phyloP scores from a whole-genome alignment of 306 rosid species.

The Prunus dulcis region DNA sequence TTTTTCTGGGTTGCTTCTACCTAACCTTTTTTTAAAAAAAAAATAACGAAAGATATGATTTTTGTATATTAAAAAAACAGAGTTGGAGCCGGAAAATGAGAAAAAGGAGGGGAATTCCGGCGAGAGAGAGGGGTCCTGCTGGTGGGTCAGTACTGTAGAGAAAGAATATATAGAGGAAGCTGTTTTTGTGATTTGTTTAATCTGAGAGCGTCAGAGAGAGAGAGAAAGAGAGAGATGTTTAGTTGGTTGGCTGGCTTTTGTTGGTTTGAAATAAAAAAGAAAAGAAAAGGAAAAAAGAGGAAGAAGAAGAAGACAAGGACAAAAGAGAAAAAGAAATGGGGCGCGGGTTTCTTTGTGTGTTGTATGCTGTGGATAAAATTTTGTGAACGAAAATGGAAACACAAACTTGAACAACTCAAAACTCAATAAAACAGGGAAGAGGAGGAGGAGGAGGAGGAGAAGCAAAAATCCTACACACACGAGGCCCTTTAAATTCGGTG shows the following conservation, averaged over 20 bases:
- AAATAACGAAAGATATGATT: no score
- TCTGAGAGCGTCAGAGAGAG: constrained; percentile 19
- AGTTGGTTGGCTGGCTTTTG: constrained; percentile 43
- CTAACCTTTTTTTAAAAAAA: not conserved
- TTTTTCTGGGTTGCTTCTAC: not conserved
- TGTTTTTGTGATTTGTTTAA: not conserved
- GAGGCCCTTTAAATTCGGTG: not conserved
- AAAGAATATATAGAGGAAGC: constrained; percentile 24
- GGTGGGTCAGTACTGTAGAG: constrained; percentile 34
- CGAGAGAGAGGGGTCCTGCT: constrained; percentile 57
- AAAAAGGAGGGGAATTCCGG: constrained; percentile 40
- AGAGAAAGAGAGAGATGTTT: constrained; percentile 8
- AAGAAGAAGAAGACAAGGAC: constrained; percentile 6
- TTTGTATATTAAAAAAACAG: not conserved
- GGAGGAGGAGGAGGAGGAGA: not conserved
- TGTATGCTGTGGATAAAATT: not conserved
- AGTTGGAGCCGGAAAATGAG: constrained; percentile 4
- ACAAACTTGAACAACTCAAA: not conserved
- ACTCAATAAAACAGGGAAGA: not conserved
- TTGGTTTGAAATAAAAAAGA: not conserved
- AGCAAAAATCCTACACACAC: not conserved
- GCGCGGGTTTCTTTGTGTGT: constrained; percentile 28
- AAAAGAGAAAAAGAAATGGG: constrained; percentile 33
- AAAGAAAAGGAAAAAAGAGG: not conserved
- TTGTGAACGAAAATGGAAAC: not conserved